A percentile compares a stretch with the other conserved stretches of the same genome.
These are phyloP conservation scores for Macroventuria anomochaeta DNA, from an alignment of 2,329 filamentous ascomycete species.

Conservation along the genomic window DNA sequence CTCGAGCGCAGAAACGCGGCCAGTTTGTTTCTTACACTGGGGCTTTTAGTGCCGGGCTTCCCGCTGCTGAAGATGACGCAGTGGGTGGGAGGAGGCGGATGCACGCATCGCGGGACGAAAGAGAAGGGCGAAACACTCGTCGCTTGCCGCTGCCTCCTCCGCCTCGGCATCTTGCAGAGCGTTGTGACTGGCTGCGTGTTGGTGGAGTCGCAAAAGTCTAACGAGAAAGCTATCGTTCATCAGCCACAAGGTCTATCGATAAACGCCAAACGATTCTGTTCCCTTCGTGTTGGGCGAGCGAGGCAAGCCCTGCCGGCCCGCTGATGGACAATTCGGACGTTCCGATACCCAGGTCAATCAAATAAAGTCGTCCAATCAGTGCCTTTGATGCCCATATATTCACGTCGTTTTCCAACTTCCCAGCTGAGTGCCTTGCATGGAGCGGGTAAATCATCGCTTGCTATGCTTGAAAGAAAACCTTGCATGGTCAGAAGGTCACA, in stretches of 20 bases:
- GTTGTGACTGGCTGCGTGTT: slow-evolving; percentile 19
- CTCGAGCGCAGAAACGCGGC: slow-evolving; percentile 23
- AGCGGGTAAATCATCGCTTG: slow-evolving; percentile 44
- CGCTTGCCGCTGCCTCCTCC: slow-evolving; percentile 19
- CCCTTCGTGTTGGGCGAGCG: slow-evolving; percentile 16
- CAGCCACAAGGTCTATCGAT: slow-evolving; percentile 19
- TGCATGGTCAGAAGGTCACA: slow-evolving; percentile 43
- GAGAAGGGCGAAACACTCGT: slow-evolving; percentile 33
- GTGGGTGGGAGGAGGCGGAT: slow-evolving; percentile 41
- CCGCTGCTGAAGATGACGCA: slow-evolving; percentile 37
- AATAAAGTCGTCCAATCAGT: slow-evolving; percentile 35
- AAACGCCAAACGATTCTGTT: slow-evolving; percentile 22
- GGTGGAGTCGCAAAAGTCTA: slow-evolving; percentile 11
- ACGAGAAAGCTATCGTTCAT: slow-evolving; percentile 7
- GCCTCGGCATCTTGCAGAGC: slow-evolving; percentile 26
- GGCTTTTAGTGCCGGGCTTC: slow-evolving; percentile 37
- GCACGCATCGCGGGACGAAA: slow-evolving; percentile 26
- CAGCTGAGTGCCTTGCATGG: slow-evolving; percentile 45
- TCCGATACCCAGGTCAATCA: slow-evolving; percentile 32
- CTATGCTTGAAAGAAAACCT: slow-evolving; percentile 34
- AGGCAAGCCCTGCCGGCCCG: slow-evolving; percentile 29
- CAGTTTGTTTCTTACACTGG: slow-evolving; percentile 20
- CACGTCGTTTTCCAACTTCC: slow-evolving; percentile 18
- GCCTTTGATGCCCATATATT: slow-evolving; percentile 14
- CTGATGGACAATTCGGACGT: slow-evolving; percentile 31